Evolutionary conservation across 2,329 filamentous ascomycete species (phyloP), one percentile per base, ranked within the genome.

Genomic region (Pseudogymnoascus verrucosus): DNA sequence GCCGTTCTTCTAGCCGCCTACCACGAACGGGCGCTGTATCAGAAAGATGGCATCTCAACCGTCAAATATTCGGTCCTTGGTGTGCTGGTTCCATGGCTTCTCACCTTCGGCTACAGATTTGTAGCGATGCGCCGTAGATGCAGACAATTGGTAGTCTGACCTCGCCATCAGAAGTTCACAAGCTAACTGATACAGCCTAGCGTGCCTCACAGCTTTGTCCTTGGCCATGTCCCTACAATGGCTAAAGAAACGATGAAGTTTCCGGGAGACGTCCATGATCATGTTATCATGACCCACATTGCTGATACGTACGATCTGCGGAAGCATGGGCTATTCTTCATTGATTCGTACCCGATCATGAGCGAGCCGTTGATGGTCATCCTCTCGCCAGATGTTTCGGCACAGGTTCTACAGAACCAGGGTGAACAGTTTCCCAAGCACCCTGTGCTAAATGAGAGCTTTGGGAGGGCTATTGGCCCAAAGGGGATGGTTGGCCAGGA

Each of bases 281-380:
- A 62, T 19, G 34, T 59, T 8, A 19, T 54, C 10, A 62, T 62
- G 61, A 37, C 37, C 51, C 19, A 31, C 4, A 42, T 62, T 4
- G 42, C 23, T 11, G 61, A 62, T 14, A 62, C 31, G 11, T 62
- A 68, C n/a, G 8, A 63, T 59, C 64, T 67, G 57, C 44, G 62
- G n/a, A 60, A 67, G 28, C 21, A 63, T 11, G 67, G 67, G 1
- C 44, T 65, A 11, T 66, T 65, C 16, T 66, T 64, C 31, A 23
- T 68, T 2, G 66, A 68, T 51, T 26, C 62, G 10, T 68, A 66
- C 54, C 66, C 66, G 1, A 60, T 64, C 31, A 34, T 40, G 51
- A 63, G 14, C 36, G 57, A 31, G 10, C 7, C 66, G 11, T 60
- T 66, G 12, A n/a, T 67, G 26, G 62, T 62, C 16, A 54, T 67